Percentiles rank a stretch among this genome's conserved stretches.
These are phyloP conservation scores for Euphorbia peplus DNA, from an alignment of 345 rosid species.

Conservation along the genomic window DNA sequence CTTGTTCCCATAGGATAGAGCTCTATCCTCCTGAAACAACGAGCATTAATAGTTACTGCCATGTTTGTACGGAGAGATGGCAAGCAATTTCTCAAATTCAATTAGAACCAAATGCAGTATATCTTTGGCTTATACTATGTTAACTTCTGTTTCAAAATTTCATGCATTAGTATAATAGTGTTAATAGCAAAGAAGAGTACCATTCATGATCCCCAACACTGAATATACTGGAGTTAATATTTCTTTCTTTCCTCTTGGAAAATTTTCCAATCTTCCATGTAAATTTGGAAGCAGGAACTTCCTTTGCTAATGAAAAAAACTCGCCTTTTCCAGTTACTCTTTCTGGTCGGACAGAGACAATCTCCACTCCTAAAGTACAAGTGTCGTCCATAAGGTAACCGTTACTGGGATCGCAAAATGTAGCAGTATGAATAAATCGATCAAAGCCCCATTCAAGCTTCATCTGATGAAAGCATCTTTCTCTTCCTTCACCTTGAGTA, in stretches of 20 bases:
- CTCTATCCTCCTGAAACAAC: constrained; percentile 35
- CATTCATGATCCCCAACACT: constrained; percentile 32
- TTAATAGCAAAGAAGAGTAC: constrained; percentile 18
- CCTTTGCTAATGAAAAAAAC: constrained; percentile 27
- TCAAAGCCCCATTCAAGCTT: constrained; percentile 46
- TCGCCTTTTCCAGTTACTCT: constrained; percentile 33
- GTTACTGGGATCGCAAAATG: constrained; percentile 24
- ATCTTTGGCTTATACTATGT: neutral
- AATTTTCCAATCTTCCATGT: constrained; percentile 41
- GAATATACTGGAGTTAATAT: constrained; percentile 25
- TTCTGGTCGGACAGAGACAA: constrained; percentile 41
- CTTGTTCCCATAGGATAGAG: constrained; percentile 36
- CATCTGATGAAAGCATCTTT: constrained; percentile 32
- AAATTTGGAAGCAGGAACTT: constrained; percentile 10
- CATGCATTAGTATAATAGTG: neutral
- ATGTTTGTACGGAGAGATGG: too few relatives aligned
- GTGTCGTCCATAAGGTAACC: constrained; percentile 40
- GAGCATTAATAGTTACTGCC: neutral
- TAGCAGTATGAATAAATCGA: constrained; percentile 23
- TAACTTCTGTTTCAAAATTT: neutral
- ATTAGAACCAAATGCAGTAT: too few relatives aligned
- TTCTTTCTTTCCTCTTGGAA: constrained; percentile 15
- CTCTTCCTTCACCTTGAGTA: constrained; percentile 21
- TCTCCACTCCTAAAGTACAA: constrained; percentile 44
- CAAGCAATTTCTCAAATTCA: too few relatives aligned